Percentiles rank a stretch among this genome's conserved stretches.
Conservation (phyloP, 164 flowering plant genomes). For the Warburgia ugandensis region DNA sequence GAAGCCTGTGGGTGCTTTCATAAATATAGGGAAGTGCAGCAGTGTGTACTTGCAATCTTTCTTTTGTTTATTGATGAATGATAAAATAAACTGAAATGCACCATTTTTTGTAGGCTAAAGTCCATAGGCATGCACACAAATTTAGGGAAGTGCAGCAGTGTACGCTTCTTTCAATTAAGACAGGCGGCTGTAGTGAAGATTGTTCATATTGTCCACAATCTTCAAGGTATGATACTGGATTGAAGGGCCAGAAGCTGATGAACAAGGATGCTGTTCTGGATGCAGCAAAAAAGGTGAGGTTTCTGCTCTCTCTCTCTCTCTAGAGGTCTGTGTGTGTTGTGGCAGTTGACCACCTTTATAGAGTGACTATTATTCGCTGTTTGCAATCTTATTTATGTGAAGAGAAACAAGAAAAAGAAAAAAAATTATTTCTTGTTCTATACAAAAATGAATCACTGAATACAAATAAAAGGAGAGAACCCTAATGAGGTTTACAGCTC, state of each 20-base stretch:
- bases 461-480: too few relatives aligned
- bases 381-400: background rate
- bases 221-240: slow-evolving; percentile 79
- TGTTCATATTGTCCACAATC: slow-evolving; percentile 99
- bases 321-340: background rate
- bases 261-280: slow-evolving; percentile 71
- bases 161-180: slow-evolving; percentile 89
- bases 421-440: too few relatives aligned
- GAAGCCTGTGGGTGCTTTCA: background rate
- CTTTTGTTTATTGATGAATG: background rate
- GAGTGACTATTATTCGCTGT: too few relatives aligned
- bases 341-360: too few relatives aligned
- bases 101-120: slow-evolving; percentile 73
- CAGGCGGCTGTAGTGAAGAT: slow-evolving; percentile 99
- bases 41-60: too few relatives aligned
- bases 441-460: too few relatives aligned
- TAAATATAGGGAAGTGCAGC: too few relatives aligned
- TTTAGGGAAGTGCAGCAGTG: slow-evolving; percentile 99
- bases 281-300: slow-evolving; percentile 74
- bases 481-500: too few relatives aligned
- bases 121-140: slow-evolving; percentile 91
- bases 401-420: background rate
- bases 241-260: slow-evolving; percentile 89
- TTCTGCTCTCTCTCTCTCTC: background rate
- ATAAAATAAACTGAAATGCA: background rate